Evolutionary conservation across 257 asterid genomes (phyloP).

Genomic region (Henckelia pumila): DNA sequence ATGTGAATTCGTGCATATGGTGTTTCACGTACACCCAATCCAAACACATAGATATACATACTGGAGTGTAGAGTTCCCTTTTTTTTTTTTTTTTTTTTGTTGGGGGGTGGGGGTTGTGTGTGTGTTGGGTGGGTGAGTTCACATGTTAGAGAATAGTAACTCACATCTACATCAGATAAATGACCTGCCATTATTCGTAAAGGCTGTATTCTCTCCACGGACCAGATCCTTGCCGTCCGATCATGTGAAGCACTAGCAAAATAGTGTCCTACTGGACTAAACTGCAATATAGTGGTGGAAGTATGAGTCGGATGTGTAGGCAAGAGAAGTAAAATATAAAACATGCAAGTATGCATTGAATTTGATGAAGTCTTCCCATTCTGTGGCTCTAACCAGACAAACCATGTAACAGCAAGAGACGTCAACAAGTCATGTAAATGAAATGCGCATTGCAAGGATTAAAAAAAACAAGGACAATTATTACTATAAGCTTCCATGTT

Average conservation of each 20-base stretch:
- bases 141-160: slow-evolving; percentile 28
- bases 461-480: too few species aligned
- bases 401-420: background rate
- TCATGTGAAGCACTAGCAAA: slow-evolving; percentile 99
- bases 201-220: slow-evolving; percentile 88
- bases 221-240: slow-evolving; percentile 97
- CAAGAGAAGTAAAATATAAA: slow-evolving; percentile 6
- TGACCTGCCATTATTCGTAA: slow-evolving; percentile 98
- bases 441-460: background rate
- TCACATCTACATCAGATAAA: slow-evolving; percentile 96
- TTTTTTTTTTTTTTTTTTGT: too few species aligned
- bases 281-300: slow-evolving; percentile 53
- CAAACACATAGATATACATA: background rate
- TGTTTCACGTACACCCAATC: background rate
- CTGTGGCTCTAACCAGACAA: background rate
- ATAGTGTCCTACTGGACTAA: slow-evolving; percentile 95
- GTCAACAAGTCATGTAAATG: background rate
- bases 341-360: background rate
- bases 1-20: background rate
- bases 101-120: too few species aligned
- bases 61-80: background rate
- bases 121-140: too few species aligned
- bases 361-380: background rate
- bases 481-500: background rate
- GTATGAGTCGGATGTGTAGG: slow-evolving; percentile 12